A percentile compares a stretch with the other conserved stretches of the same genome.
phyloP scores from a whole-genome alignment of 768 basidiomycete species.

The Psilocybe cubensis region DNA sequence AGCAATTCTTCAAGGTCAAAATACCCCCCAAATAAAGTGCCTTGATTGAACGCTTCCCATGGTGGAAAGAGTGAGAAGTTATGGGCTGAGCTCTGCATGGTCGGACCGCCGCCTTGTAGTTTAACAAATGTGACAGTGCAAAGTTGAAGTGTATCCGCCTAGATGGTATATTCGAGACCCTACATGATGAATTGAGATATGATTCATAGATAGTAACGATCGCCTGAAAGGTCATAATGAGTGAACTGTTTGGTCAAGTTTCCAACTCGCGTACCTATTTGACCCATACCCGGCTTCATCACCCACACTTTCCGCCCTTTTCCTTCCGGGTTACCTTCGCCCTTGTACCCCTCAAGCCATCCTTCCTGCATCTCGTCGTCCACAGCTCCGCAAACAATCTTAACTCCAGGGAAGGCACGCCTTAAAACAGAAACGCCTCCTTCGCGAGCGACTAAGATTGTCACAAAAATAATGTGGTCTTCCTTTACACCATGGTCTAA shows the following conservation, averaged over 20 bases:
- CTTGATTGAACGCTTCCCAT: no score
- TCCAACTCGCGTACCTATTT: conserved; percentile 60
- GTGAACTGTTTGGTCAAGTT: not conserved
- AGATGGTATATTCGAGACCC: not conserved
- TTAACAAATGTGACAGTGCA: no score
- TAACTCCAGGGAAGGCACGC: conserved; percentile 83
- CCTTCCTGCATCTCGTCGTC: conserved; percentile 79
- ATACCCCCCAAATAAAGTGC: no score
- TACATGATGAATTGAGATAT: not conserved
- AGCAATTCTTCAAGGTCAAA: no score
- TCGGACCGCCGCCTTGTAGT: no score
- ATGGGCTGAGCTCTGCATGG: no score
- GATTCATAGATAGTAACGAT: conserved; percentile 43
- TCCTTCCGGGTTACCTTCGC: conserved; percentile 50
- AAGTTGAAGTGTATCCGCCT: conserved; percentile 3
- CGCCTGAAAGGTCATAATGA: conserved; percentile 28
- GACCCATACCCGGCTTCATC: conserved; percentile 88
- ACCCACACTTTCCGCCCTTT: conserved; percentile 75
- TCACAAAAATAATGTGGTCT: conserved; percentile 86
- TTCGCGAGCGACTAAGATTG: conserved; percentile 83
- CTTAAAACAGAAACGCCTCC: conserved; percentile 81
- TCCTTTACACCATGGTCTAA: conserved; percentile 91
- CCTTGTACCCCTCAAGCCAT: conserved; percentile 64
- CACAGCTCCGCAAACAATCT: conserved; percentile 82
- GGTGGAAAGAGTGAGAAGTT: no score